phyloP scores from a whole-genome alignment of 2,329 filamentous ascomycete genomes.

The Blastomyces silverae region DNA sequence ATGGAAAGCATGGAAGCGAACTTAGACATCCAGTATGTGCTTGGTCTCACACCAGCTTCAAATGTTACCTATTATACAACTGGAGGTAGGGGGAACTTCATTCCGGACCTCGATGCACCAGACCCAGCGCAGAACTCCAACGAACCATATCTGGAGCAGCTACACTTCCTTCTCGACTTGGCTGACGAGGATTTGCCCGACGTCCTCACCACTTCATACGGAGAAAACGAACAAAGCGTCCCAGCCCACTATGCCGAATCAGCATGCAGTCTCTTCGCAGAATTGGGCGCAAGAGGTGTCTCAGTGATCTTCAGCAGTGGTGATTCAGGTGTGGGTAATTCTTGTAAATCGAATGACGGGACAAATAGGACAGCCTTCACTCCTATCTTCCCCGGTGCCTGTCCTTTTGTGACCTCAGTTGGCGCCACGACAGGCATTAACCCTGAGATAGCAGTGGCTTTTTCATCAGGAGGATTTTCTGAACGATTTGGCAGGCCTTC shows the following conservation, averaged over 20 bases:
- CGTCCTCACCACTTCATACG: constrained; percentile 63
- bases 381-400: constrained; percentile 51
- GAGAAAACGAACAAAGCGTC: constrained; percentile 59
- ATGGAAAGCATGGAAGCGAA: constrained; percentile 52
- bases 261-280: constrained; percentile 57
- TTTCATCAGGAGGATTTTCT: constrained; percentile 46
- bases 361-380: constrained; percentile 47
- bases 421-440: constrained; percentile 50
- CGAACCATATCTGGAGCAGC: constrained; percentile 61
- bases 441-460: constrained; percentile 47
- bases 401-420: constrained; percentile 58
- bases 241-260: constrained; percentile 54
- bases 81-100: constrained; percentile 49
- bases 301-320: constrained; percentile 60
- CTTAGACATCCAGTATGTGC: constrained; percentile 57
- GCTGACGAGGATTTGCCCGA: constrained; percentile 52
- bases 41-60: constrained; percentile 47
- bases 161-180: constrained; percentile 53
- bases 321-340: constrained; percentile 53
- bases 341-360: constrained; percentile 51
- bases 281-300: constrained; percentile 60
- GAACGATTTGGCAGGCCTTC: constrained; percentile 43
- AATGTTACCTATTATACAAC: constrained; percentile 52
- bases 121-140: constrained; percentile 44
- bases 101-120: constrained; percentile 45